Base-by-base conservation (phyloP, 2,329 filamentous ascomycete species). In the Colletotrichum cereale region DNA sequence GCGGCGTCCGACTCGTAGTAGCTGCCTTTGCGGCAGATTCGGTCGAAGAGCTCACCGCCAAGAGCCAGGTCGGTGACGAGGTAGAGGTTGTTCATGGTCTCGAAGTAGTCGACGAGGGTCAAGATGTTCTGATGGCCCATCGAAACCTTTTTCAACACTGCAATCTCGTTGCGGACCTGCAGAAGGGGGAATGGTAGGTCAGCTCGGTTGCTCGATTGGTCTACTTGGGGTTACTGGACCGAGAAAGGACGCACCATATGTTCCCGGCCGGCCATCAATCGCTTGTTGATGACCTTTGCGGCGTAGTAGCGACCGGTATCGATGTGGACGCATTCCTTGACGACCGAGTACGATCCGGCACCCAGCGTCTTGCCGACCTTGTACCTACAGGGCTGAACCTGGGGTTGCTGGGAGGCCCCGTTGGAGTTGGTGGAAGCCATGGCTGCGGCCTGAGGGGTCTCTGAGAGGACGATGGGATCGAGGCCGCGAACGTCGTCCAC, bases 61-160 rank as follows among this genome's bases (percentile, higher is more conserved):
- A 98, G 91, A 24, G 96, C 96, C 40, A 99, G 92, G 79, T 99
- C 96, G 53, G 96, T 98, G 62, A 99, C 96, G 47, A 99, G 91
- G 82, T 99, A 99, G 75, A 99, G 89, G 83, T 99, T 99, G 85
- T 99, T 98, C 93, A 98, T 97, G 8, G 96, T 99, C 85, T 99
- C 96, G 80, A 99, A 99, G 84, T 98, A 99, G 85, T 99, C 96
- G 77, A 98, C 96, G 71, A 99, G 88, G 1, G 96, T 99, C 73
- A 99, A 86, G 80, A 99, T 98, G 80, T 99, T 99, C 82, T 96
- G 94, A 84, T 99, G 96, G 66, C 96, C 96, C 93, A 99, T 97
- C 1, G 96, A 98, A n/a, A 99, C 96, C 79, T 92, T 92, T 83
- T 98, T 98, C 75, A 99, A 88, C 34, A 99, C 95, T 8, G 96